Evolutionary conservation across 495 filamentous ascomycete genomes (phyloP).

Genomic region (Pseudomonodictys pantanalensis): DNA sequence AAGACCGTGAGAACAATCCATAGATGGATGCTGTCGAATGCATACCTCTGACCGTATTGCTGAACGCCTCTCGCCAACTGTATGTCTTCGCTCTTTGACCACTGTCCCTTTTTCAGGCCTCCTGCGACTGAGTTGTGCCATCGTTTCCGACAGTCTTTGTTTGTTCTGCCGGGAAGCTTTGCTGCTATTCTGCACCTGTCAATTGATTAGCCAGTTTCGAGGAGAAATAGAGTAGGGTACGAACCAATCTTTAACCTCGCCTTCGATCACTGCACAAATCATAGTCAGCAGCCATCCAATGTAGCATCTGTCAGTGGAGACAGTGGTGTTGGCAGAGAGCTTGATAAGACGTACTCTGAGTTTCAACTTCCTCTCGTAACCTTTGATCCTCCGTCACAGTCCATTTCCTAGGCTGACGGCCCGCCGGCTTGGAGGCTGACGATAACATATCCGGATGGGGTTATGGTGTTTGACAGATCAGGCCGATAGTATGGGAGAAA

Average conservation of each 20-base stretch:
- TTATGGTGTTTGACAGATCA: no score
- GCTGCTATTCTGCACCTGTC: conserved; percentile 36
- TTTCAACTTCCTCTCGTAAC: conserved; percentile 28
- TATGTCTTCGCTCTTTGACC: conserved; percentile 44
- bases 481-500: no score
- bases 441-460: neutral
- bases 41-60: conserved; percentile 38
- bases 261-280: conserved; percentile 16
- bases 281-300: neutral
- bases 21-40: neutral
- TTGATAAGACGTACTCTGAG: conserved; percentile 29
- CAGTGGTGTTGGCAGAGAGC: no score
- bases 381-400: conserved; percentile 28
- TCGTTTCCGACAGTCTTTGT: conserved; percentile 47
- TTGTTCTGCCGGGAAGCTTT: conserved; percentile 42
- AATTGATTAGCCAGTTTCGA: neutral
- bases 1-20: neutral
- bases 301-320: neutral
- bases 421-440: neutral
- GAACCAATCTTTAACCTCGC: conserved; percentile 33
- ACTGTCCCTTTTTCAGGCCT: conserved; percentile 45
- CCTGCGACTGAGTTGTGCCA: conserved; percentile 46
- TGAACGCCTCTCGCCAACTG: conserved; percentile 39
- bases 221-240: neutral
- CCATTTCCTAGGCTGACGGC: conserved; percentile 28